Evolutionary conservation across 441 rosid genomes (phyloP), one percentile per base, ranked within the genome.

Genomic region (Flueggea neowawraea): DNA sequence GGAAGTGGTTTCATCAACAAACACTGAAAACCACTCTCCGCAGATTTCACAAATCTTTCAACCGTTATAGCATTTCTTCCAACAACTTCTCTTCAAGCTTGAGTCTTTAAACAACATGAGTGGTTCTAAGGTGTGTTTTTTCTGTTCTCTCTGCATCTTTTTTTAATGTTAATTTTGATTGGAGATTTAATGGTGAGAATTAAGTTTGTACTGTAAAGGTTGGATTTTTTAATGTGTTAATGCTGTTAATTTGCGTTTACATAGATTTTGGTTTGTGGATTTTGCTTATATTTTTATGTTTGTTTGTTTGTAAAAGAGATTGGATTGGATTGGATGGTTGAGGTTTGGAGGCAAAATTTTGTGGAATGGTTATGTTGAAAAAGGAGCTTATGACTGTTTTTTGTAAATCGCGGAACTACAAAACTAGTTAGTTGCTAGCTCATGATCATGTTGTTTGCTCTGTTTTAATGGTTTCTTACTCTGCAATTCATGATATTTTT

Each of bases 31-130:
- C 44, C 62, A 15, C 33, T 48, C 59, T 69, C 60, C 68, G 72
- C 63, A 55, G 4, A 7, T 63, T 61, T 68, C 68, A 39, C 62
- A 13, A 59, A 59, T 55, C 54, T 80, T 63, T 15, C 51, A 57
- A 12, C 36, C 47, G 1, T n/a, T 39, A 12, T 31, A 4, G 59
- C 8, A 2, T 10, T 14, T 43, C 16, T 31, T 16, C 8, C 36
- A 16, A 15, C 15, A 15, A 33, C 45, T 32, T 44, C 31, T 57
- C 48, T 32, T 39, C 16, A n/a, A 54, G 66, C 52, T 67, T 33
- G 52, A 6, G 47, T 15, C 61, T n/a, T 72, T 62, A 28, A 70
- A 60, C 75, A 71, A 55, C 75, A 92, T 92, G 98, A 89, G 75
- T 73, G 80, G 78, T 62, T 72, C 85, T 63, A 88, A 89, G 90